phyloP scores from a whole-genome alignment of 2,329 filamentous ascomycete genomes.

The Diaporthe citrichinensis region DNA sequence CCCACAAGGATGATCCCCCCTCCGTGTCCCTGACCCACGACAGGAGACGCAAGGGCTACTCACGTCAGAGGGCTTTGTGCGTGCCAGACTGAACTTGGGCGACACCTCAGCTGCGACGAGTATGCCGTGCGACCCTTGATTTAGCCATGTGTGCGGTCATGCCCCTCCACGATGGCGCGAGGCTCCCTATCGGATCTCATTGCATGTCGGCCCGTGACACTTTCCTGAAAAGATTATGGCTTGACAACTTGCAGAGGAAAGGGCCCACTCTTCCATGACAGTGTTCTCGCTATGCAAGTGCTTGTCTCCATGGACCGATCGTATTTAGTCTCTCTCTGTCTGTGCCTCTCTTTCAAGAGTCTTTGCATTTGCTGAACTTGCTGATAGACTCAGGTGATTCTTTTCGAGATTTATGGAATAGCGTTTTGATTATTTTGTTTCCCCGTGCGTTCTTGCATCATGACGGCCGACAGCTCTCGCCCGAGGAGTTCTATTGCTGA shows the following conservation, averaged over 20 bases:
- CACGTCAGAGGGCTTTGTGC: not conserved
- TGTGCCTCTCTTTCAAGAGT: too few species aligned
- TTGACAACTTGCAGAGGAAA: constrained; percentile 1
- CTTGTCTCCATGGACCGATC: not conserved
- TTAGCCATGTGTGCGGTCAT: not conserved
- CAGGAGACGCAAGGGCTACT: not conserved
- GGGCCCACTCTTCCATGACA: not conserved
- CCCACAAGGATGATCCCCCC: constrained; percentile 17
- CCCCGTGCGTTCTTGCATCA: not conserved
- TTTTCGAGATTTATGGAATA: not conserved
- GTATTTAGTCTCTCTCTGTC: not conserved
- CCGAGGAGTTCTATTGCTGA: not conserved
- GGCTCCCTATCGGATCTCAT: not conserved
- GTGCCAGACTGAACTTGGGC: not conserved
- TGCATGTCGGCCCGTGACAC: constrained; percentile 4
- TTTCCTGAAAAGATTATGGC: constrained; percentile 1
- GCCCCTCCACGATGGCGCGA: not conserved
- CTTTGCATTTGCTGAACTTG: not conserved
- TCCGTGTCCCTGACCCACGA: not conserved
- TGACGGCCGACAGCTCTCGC: not conserved
- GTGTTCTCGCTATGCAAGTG: not conserved
- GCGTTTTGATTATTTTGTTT: not conserved
- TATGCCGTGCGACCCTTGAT: not conserved
- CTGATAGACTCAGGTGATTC: not conserved
- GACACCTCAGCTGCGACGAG: not conserved